phyloP scores from a whole-genome alignment of 331 rosid species.

The Pyrus hybrid region DNA sequence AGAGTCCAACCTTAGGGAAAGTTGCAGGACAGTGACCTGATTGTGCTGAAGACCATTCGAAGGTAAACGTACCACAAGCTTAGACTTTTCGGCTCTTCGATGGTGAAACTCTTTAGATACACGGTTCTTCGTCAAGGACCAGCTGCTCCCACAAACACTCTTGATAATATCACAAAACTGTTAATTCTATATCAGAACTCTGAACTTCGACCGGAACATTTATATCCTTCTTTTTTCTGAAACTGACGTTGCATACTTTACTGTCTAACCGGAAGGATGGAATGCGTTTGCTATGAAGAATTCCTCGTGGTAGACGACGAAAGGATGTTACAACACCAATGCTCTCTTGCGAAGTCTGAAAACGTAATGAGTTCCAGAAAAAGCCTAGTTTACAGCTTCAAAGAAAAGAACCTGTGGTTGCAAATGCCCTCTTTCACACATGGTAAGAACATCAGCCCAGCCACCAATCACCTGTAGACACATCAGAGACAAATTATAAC shows the following conservation, averaged over 20 bases:
- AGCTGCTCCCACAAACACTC: slow-evolving; percentile 35
- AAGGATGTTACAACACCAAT: slow-evolving; percentile 23
- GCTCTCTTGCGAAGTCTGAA: slow-evolving; percentile 29
- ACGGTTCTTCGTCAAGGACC: slow-evolving; percentile 31
- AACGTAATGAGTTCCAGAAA: slow-evolving; percentile 26
- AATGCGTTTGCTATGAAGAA: slow-evolving; percentile 24
- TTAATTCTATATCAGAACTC: slow-evolving; percentile 1
- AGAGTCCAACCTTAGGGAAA: slow-evolving; percentile 31
- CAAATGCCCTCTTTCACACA: slow-evolving; percentile 91
- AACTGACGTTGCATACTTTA: slow-evolving; percentile 21
- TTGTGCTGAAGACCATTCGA: slow-evolving; percentile 4
- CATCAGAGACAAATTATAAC: neutral
- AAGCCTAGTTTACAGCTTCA: slow-evolving; percentile 74
- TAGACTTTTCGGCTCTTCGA: slow-evolving; percentile 27
- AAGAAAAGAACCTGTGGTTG: slow-evolving; percentile 98
- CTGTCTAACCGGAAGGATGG: slow-evolving; percentile 30
- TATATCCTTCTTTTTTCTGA: slow-evolving; percentile 12
- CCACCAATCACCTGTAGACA: slow-evolving; percentile 72
- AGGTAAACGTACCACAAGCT: slow-evolving; percentile 13
- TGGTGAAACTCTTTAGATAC: slow-evolving; percentile 24
- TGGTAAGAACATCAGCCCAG: slow-evolving; percentile 73
- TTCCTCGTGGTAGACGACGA: slow-evolving; percentile 26
- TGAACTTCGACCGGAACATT: slow-evolving; percentile 24
- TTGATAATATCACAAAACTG: slow-evolving; percentile 35
- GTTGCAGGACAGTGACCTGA: slow-evolving; percentile 19